Conservation (phyloP, 352 stramenopile species). For the Phytophthora aleatoria region DNA sequence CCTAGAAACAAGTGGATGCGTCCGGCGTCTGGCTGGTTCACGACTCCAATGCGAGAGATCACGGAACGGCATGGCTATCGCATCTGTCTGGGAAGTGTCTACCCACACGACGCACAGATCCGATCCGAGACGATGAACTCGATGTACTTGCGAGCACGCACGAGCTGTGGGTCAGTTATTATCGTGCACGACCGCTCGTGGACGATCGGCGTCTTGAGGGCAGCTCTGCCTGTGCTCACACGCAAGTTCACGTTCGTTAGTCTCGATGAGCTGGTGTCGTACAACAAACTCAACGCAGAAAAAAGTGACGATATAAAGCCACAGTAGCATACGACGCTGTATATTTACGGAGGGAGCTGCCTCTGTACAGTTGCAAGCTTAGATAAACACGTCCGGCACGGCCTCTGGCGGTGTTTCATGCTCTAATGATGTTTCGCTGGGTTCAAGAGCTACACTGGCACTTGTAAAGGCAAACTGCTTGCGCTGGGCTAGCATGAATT, state of each 20-base stretch:
- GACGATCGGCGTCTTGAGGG: conserved; percentile 74
- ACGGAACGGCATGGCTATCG: conserved; percentile 76
- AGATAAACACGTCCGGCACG: conserved; percentile 26
- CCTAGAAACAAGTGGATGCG: conserved; percentile 64
- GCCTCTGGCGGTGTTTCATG: conserved; percentile 7
- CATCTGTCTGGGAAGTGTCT: conserved; percentile 87
- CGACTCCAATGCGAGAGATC: conserved; percentile 76
- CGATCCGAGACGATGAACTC: conserved; percentile 71
- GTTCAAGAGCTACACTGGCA: conserved; percentile 1
- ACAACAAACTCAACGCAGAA: conserved; percentile 23
- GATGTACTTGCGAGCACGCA: conserved; percentile 56
- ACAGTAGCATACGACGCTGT: neutral
- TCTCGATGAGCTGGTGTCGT: conserved; percentile 61
- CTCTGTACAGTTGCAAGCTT: neutral
- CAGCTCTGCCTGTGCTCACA: conserved; percentile 57
- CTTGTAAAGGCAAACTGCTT: conserved; percentile 39
- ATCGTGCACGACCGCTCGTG: conserved; percentile 86
- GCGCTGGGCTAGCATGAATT: conserved; percentile 58
- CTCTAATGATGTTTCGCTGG: conserved; percentile 9
- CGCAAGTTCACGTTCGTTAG: conserved; percentile 68
- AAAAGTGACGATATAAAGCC: conserved; percentile 29
- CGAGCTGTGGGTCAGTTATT: conserved; percentile 73
- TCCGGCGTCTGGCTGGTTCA: conserved; percentile 88
- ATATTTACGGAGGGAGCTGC: neutral
- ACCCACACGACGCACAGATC: conserved; percentile 88